Percentiles rank a stretch among this genome's conserved stretches.
phyloP scores from a whole-genome alignment of 2,329 filamentous ascomycete genomes.

The Pestalotiopsis fici region DNA sequence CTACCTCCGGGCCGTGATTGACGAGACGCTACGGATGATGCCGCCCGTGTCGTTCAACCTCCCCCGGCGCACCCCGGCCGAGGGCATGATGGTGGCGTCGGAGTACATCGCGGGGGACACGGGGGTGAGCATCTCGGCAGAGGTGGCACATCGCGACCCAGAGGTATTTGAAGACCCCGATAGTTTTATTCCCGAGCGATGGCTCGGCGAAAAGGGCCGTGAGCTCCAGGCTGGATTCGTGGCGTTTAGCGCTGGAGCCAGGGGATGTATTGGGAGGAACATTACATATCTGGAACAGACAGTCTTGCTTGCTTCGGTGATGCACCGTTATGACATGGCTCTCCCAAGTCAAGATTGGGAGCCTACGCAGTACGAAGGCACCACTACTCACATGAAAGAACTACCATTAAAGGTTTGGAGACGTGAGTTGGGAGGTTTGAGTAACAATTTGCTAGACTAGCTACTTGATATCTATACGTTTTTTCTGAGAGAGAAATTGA shows the following conservation, averaged over 20 bases:
- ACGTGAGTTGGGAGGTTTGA: conserved; percentile 4
- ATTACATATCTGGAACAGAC: conserved; percentile 46
- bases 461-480: no score
- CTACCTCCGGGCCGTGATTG: conserved; percentile 52
- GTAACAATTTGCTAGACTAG: neutral
- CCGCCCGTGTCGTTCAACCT: conserved; percentile 37
- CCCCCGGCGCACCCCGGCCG: conserved; percentile 42
- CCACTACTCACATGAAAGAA: conserved; percentile 22
- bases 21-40: conserved; percentile 50
- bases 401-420: conserved; percentile 28
- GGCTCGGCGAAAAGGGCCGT: conserved; percentile 40
- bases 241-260: conserved; percentile 31
- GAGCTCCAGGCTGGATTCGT: conserved; percentile 38
- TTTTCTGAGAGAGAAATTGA: no score
- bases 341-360: conserved; percentile 20
- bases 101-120: conserved; percentile 45
- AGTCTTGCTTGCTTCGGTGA: conserved; percentile 40
- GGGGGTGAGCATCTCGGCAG: conserved; percentile 43
- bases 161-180: conserved; percentile 37
- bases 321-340: conserved; percentile 43
- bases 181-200: conserved; percentile 39
- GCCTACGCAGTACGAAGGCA: conserved; percentile 26
- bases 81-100: conserved; percentile 42
- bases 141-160: conserved; percentile 37
- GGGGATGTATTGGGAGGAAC: conserved; percentile 29